Percentiles rank a stretch among this genome's conserved stretches.
Evolutionary conservation across 1,284 basidiomycete genomes (phyloP).

Genomic region (Ustilago curta): DNA sequence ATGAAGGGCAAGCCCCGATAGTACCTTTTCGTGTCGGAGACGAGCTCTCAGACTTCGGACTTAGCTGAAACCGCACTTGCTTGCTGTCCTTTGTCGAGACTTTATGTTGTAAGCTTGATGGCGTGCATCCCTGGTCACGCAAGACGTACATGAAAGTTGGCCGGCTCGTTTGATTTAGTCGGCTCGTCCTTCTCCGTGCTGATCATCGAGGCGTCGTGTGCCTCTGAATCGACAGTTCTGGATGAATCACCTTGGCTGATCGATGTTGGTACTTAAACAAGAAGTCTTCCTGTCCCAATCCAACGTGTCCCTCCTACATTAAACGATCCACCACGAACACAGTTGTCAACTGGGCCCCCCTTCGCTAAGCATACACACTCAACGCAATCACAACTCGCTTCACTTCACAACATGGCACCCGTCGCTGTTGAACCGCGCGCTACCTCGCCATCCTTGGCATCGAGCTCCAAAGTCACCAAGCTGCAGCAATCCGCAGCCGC

Average conservation of each 20-base stretch:
- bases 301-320: too few species aligned
- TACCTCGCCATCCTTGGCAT: conserved; percentile 20
- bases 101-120: conserved; percentile 1
- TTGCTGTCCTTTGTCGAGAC: not conserved
- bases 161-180: too few species aligned
- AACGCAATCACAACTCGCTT: not conserved
- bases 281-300: not conserved
- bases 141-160: conserved; percentile 16
- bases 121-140: conserved; percentile 33
- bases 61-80: conserved; percentile 11
- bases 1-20: not conserved
- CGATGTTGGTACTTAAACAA: not conserved
- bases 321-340: not conserved
- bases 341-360: too few species aligned
- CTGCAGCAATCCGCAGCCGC: not conserved
- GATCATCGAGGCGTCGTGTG: too few species aligned
- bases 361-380: not conserved
- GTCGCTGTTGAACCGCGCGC: conserved; percentile 41
- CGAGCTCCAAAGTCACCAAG: conserved; percentile 19
- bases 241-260: conserved; percentile 5
- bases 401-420: conserved; percentile 31
- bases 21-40: not conserved
- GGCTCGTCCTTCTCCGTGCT: not conserved
- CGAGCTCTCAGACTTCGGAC: conserved; percentile 7
- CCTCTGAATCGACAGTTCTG: too few species aligned